Evolutionary conservation across 345 rosid genomes (phyloP).

Genomic region (Limnanthes douglasii): DNA sequence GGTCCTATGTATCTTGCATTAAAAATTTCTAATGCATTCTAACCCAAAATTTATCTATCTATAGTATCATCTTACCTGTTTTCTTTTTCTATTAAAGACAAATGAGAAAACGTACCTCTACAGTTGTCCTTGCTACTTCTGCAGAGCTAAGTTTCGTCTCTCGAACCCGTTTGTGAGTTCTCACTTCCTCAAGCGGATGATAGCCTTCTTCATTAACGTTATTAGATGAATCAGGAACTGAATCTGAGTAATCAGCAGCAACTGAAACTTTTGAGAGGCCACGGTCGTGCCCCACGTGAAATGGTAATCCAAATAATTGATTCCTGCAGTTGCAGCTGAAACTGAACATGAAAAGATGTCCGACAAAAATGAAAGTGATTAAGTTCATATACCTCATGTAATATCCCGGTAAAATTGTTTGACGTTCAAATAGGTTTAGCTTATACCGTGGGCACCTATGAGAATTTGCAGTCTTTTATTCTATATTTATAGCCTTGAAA

Average conservation of each 20-base stretch:
- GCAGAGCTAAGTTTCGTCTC: conserved; percentile 56
- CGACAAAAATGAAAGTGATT: too few species aligned
- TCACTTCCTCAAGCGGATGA: conserved; percentile 89
- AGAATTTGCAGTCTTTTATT: too few species aligned
- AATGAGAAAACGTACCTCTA: conserved; percentile 36
- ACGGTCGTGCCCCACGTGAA: conserved; percentile 44
- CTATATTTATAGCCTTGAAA: too few species aligned
- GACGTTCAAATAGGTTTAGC: too few species aligned
- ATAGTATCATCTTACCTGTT: not conserved
- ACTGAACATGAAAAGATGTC: too few species aligned
- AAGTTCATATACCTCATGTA: too few species aligned
- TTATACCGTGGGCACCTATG: too few species aligned
- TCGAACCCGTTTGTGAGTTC: conserved; percentile 37
- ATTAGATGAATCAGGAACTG: conserved; percentile 77
- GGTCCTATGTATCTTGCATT: too few species aligned
- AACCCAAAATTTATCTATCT: conserved; percentile 3
- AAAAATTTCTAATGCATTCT: not conserved
- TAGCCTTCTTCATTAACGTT: conserved; percentile 36
- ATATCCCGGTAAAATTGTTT: too few species aligned
- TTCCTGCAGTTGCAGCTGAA: conserved; percentile 37
- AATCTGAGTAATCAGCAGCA: conserved; percentile 96
- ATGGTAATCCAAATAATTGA: conserved; percentile 34
- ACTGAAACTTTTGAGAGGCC: conserved; percentile 68
- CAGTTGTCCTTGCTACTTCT: conserved; percentile 76
- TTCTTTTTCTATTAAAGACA: not conserved